Conservation (phyloP, 2,329 filamentous ascomycete species). For the Ophiostoma sp. region DNA sequence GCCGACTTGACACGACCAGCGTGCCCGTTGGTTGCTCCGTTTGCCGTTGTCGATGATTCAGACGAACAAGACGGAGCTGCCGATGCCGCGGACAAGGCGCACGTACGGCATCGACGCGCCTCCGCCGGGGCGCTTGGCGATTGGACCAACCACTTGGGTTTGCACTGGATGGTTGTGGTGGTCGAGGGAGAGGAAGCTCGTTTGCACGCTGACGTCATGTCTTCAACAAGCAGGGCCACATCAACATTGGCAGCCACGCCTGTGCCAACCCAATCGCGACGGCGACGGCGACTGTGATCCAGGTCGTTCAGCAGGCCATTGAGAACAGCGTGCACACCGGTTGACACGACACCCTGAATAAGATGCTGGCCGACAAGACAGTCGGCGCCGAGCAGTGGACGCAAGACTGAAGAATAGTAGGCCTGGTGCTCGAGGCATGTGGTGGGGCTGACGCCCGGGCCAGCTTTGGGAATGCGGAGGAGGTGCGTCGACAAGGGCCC, state of each 20-base stretch:
- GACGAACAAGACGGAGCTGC: neutral
- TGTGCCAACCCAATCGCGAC: slow-evolving; percentile 50
- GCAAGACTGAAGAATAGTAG: slow-evolving; percentile 54
- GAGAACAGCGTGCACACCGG: slow-evolving; percentile 46
- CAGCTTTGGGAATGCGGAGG: slow-evolving; percentile 45
- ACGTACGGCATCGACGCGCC: slow-evolving; percentile 71
- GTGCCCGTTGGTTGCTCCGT: neutral
- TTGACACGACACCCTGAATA: slow-evolving; percentile 46
- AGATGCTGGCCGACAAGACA: slow-evolving; percentile 58
- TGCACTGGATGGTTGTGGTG: slow-evolving; percentile 65
- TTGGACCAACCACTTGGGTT: slow-evolving; percentile 81
- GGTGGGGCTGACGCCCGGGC: slow-evolving; percentile 47
- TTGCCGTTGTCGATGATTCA: neutral
- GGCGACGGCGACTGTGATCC: slow-evolving; percentile 33
- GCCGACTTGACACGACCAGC: neutral
- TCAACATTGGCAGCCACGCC: slow-evolving; percentile 56
- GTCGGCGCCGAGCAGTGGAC: slow-evolving; percentile 55
- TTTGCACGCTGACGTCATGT: slow-evolving; percentile 59
- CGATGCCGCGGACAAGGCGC: slow-evolving; percentile 53
- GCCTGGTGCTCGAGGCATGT: slow-evolving; percentile 42
- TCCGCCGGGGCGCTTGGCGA: slow-evolving; percentile 67
- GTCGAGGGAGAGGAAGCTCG: neutral
- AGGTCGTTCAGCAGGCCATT: slow-evolving; percentile 55
- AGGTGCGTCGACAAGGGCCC: slow-evolving; percentile 26
- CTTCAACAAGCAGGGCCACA: slow-evolving; percentile 69